Base-by-base conservation (phyloP, 2,329 filamentous ascomycete genomes). In the Paraphoma sp. region DNA sequence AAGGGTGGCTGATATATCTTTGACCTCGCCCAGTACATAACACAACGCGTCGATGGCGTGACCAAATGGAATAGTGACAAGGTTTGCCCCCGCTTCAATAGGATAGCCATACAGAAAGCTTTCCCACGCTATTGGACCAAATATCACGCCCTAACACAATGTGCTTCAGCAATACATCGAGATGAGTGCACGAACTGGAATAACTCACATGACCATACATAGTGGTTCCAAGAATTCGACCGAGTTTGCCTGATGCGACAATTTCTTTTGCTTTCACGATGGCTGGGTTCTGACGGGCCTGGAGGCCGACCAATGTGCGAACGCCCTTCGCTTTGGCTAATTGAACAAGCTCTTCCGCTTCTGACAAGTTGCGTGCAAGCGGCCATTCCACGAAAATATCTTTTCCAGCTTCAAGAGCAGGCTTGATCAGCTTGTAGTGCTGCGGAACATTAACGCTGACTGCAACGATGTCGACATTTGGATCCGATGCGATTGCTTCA, bases 301-400 rank as follows among this genome's bases (percentile, higher is more conserved):
- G 83, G 4, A 83, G 54, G 2, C 82, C 82, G 2, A 84, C 74
- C 23, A 82, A 70, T 0, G 80, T 84, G 46, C 71, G 75, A 10
- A 80, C 72, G 0, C 76, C 74, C 29, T 78, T 78, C 18, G 68
- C 51, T 44, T 76, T 71, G 0, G 81, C 81, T 9, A 83, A 56
- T 1, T 65, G 63, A 0, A 72, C 64, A 17, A 85, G 68, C 57
- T 82, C 79, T 44, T 79, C 73, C 0, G 81, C 76, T 56, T 83
- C 74, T 1, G 67, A 57, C 1, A 78, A 50, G 42, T 76, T 80
- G 3, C 74, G 70, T 0, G 72, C 81, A 1, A 83, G 71, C 3
- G 81, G 82, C 81, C 82, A 83, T 62, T 84, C 82, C n/a, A 79
- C 76, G 53, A 80, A 84, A 11, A 82, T 76, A 43, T 80, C 73